phyloP scores from a whole-genome alignment of 2,329 filamentous ascomycete genomes.

The Fonsecaea pedrosoi region DNA sequence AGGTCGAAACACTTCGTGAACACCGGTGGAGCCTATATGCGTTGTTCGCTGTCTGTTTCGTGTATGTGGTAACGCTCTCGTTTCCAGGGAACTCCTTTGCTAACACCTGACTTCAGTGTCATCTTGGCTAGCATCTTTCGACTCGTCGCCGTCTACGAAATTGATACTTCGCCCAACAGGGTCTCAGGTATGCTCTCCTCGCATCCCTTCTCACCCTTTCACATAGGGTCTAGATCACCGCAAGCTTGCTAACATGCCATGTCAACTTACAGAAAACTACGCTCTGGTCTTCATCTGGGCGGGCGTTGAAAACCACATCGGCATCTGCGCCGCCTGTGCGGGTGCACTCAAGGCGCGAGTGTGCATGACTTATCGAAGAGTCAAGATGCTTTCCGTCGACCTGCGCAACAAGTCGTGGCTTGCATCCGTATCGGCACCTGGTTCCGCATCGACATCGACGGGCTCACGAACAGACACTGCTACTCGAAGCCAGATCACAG shows the following conservation, averaged over 20 bases:
- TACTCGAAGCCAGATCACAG: constrained; percentile 18
- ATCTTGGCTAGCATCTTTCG: constrained; percentile 34
- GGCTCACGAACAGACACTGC: not conserved
- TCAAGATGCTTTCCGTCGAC: constrained; percentile 23
- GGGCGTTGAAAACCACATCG: constrained; percentile 34
- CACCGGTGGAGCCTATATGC: constrained; percentile 32
- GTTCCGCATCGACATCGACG: not conserved
- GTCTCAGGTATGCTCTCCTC: constrained; percentile 25
- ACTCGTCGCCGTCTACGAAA: constrained; percentile 29
- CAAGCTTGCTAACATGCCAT: not conserved
- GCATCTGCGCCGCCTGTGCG: constrained; percentile 35
- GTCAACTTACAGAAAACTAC: constrained; percentile 30
- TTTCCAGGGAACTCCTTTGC: not conserved
- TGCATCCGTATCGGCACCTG: constrained; percentile 2
- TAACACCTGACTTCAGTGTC: constrained; percentile 20
- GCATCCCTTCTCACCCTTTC: not conserved
- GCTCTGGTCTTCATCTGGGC: constrained; percentile 34
- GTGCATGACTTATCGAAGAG: constrained; percentile 19
- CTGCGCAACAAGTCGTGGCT: constrained; percentile 24
- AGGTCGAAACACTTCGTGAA: constrained; percentile 32
- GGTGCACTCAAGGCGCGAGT: constrained; percentile 33
- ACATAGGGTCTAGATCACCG: not conserved
- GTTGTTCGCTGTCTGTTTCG: constrained; percentile 29
- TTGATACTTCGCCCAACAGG: constrained; percentile 18
- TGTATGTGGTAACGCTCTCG: constrained; percentile 22